Conservation (phyloP, 2,329 filamentous ascomycete genomes). For the Lizonia empirigonia region DNA sequence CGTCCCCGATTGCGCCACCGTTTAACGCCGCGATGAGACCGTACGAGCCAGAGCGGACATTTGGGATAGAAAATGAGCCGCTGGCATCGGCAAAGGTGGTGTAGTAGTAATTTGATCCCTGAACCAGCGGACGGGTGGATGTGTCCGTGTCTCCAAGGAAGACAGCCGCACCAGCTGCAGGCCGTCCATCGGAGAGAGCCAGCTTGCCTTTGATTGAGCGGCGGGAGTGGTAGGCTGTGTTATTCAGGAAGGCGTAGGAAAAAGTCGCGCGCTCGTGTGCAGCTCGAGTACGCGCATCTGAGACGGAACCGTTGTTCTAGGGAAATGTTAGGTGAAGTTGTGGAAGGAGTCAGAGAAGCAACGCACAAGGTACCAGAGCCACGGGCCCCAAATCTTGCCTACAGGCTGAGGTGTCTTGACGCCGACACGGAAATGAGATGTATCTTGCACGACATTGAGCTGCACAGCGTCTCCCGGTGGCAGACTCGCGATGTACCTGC, state of each 20-base stretch:
- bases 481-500: constrained; percentile 54
- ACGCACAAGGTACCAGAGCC: constrained; percentile 34
- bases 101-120: constrained; percentile 55
- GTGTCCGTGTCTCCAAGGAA: constrained; percentile 54
- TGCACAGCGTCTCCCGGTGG: constrained; percentile 55
- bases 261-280: constrained; percentile 48
- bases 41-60: constrained; percentile 51
- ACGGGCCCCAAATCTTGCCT: constrained; percentile 35
- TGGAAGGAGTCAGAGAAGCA: background rate
- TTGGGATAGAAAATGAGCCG: constrained; percentile 49
- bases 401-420: constrained; percentile 30
- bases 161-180: constrained; percentile 53
- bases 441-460: constrained; percentile 59
- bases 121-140: constrained; percentile 50
- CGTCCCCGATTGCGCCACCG: constrained; percentile 50
- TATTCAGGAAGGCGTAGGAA: constrained; percentile 54
- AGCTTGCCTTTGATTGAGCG: constrained; percentile 51
- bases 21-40: constrained; percentile 56
- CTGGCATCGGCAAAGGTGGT: constrained; percentile 48
- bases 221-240: constrained; percentile 52
- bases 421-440: constrained; percentile 32
- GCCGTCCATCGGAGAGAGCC: constrained; percentile 52
- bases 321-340: background rate
- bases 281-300: constrained; percentile 47
- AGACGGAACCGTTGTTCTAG: constrained; percentile 53